Base-by-base conservation (phyloP, 805 yeast species). In the Monosporozyma solicola region DNA sequence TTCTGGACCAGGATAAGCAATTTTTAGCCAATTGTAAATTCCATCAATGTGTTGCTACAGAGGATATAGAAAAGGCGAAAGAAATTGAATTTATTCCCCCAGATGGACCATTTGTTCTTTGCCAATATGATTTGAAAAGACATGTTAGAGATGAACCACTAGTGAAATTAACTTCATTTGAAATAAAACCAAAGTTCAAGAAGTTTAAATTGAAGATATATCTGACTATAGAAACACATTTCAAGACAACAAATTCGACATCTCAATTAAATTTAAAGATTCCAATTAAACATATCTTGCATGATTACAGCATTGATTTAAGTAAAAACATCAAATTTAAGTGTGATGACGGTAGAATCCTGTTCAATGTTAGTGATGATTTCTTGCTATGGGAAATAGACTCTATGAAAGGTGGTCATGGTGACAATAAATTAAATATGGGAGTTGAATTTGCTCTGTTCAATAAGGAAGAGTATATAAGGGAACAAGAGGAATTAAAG, bases 21-120 rank as follows among this genome's bases (percentile, higher is more conserved):
- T 71, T 72, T 58, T 74, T 82, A 72, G 77, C 80, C 54, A 91
- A 87, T 59, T 80, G 88, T 53, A 84, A 84, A 60, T 87, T 88
- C 67, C 95, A 88, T 65, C 95, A 89, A 70, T 89, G 96, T 70
- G 95, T 89, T n/a, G 75, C 85, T 50, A 70, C 88, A 41, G 79
- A 84, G 2, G 75, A 83, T 50, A 77, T 86, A 57, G 84, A 83
- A 59, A 66, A 71, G 16, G 76, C 77, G 6, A 53, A 56, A 29
- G 67, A 81, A 53, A 80, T 91, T 33, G 80, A 83, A 31, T 91
- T 90, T 65, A 80, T 85, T 16, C 97, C 97, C 15, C 97, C 97
- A 0, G 97, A 89, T 72, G 96, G 96, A 0, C 80, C 80, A 58
- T 88, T 87, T 64, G 80, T 82, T 33, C 76, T 89, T 39, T 71